Percentiles rank a stretch among this genome's conserved stretches.
Conservation (phyloP, 225 moss, liverwort and hornwort species). For the Physcomitrellopsis africana region DNA sequence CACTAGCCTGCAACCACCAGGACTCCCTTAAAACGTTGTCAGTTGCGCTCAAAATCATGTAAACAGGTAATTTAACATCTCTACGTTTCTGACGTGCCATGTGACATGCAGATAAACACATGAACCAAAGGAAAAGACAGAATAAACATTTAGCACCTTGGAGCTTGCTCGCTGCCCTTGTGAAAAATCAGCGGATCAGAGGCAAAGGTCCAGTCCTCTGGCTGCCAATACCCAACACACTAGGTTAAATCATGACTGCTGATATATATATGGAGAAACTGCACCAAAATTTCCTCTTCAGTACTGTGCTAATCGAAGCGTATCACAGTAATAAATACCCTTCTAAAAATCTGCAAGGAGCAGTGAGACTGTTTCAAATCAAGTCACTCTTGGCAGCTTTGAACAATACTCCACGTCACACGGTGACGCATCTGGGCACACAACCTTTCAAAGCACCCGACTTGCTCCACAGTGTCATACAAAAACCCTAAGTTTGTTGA, state of each 20-base stretch:
- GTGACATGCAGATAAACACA: not conserved
- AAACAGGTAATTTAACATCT: slow-evolving; percentile 5
- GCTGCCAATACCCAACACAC: slow-evolving; percentile 53
- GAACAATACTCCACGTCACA: not conserved
- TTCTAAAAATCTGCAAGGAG: not conserved
- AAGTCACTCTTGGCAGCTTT: not conserved
- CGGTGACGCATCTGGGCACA: not conserved
- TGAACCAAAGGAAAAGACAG: slow-evolving; percentile 13
- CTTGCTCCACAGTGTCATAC: not conserved
- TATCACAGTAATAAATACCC: no score
- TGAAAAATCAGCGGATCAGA: slow-evolving; percentile 76
- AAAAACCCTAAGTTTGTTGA: no score
- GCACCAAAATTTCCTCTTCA: not conserved
- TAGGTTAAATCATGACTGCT: slow-evolving; percentile 24
- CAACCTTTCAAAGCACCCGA: not conserved
- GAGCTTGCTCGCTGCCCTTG: slow-evolving; percentile 79
- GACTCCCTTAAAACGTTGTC: not conserved
- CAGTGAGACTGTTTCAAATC: not conserved
- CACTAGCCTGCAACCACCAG: slow-evolving; percentile 42
- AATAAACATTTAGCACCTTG: slow-evolving; percentile 52
- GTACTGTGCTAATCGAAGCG: no score
- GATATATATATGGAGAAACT: not conserved
- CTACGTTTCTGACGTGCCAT: not conserved
- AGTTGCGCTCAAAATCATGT: not conserved
- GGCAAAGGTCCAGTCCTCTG: slow-evolving; percentile 71